A percentile compares a stretch with the other conserved stretches of the same genome.
These are phyloP conservation scores for Coemansia sp. DNA, from an alignment of 192 early-diverging fungal genomes.

Conservation along the genomic window DNA sequence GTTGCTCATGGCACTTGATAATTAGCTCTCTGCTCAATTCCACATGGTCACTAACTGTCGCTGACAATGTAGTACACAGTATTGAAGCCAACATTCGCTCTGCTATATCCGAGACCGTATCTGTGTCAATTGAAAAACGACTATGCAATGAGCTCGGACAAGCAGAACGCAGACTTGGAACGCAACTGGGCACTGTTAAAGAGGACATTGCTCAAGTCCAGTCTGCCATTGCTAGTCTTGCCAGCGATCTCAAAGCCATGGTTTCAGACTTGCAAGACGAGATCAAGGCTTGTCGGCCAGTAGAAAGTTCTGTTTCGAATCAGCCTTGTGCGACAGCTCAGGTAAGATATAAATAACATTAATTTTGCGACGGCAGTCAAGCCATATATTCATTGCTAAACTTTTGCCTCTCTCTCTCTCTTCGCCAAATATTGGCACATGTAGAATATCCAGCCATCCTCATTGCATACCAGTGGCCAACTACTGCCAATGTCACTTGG, in stretches of 20 bases:
- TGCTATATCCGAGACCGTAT: background rate
- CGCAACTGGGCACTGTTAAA: background rate
- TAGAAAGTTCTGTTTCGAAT: background rate
- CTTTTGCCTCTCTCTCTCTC: background rate
- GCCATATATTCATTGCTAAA: background rate
- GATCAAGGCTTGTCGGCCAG: background rate
- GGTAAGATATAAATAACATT: background rate
- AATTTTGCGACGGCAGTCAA: background rate
- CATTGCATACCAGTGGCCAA: background rate
- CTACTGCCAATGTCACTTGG: slow-evolving; percentile 4
- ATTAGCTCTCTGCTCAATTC: background rate
- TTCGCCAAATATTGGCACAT: background rate
- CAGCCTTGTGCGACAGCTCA: background rate
- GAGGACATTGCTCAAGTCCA: background rate
- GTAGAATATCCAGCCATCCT: background rate
- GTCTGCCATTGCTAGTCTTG: background rate
- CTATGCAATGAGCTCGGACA: background rate
- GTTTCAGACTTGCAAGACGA: background rate
- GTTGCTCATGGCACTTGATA: background rate
- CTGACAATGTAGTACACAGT: background rate
- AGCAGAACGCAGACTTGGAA: background rate
- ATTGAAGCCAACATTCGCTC: background rate
- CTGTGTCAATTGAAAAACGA: background rate
- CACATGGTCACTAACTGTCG: too few relatives aligned
- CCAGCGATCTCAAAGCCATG: background rate